These are phyloP conservation scores for Symbiodinium natans DNA, from an alignment of 73 alveolate species.

Conservation along the genomic window DNA sequence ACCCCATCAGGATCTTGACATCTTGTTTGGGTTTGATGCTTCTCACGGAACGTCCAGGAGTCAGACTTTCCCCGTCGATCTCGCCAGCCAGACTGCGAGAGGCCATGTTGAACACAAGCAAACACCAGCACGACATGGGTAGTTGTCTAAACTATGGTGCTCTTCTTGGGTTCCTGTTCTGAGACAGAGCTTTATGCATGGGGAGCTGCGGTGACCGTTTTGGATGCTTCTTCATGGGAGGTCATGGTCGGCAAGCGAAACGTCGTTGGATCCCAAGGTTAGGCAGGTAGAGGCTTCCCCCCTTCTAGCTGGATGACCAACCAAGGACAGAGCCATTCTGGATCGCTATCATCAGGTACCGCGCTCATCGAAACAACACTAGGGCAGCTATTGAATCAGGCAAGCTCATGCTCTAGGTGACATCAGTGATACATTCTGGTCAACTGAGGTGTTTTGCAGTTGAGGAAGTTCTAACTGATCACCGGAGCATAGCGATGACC, in stretches of 20 bases:
- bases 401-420: neutral
- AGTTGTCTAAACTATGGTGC: too few species aligned
- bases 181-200: too few species aligned
- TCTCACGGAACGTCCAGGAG: neutral
- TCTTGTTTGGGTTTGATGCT: too few species aligned
- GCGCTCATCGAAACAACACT: neutral
- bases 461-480: neutral
- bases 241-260: conserved; percentile 64
- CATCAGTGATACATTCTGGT: too few species aligned
- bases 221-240: too few species aligned
- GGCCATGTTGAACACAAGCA: too few species aligned
- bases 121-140: too few species aligned
- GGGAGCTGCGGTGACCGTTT: too few species aligned
- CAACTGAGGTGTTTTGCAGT: conserved; percentile 63
- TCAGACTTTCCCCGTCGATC: conserved; percentile 58
- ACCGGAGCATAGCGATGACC: neutral
- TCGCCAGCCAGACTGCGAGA: conserved; percentile 79
- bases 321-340: conserved; percentile 65
- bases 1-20: too few species aligned
- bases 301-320: neutral
- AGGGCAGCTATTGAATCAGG: neutral
- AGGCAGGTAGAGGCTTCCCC: neutral
- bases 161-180: too few species aligned
- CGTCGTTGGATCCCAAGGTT: neutral
- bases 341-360: conserved; percentile 93